Base-by-base conservation (phyloP, 345 rosid genomes). In the Anastatica hierochuntica region DNA sequence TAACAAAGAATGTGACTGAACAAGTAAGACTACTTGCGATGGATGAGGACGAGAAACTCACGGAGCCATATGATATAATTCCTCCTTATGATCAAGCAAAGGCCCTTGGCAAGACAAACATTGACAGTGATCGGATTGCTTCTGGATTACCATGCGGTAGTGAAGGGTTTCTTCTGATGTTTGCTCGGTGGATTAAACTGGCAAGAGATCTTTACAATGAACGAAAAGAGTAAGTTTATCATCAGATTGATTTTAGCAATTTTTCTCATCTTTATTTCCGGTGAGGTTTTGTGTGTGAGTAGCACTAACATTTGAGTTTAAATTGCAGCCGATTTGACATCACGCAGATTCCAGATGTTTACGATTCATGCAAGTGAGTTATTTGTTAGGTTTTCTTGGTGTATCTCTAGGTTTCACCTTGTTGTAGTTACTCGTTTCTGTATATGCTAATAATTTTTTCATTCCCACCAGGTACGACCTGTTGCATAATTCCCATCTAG, bases 361-460 rank as follows among this genome's bases (percentile, higher is more conserved):
- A 94, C 43, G 99, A 94, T 82, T 94, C 99, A 7, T 88, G 95
- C 99, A 94, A 94, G 98, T 92, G 79, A 82, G 98, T 77, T 40
- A 43, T 52, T 18, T 49, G 53, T 42, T 57, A 30, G 49, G 3
- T 39, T 12, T 37, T 3, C 5, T 7, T 53, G 49, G 7, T 20
- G 14, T 48, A 12, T 58, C 7, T 34, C 41, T 41, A 34, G 13
- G 19, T 67, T 67, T 45, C 7, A 10, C 20, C 41, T 48, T 39
- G 16, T 56, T 47, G n/a, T 61, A 6, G 16, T 40, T 65, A 24
- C 12, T 33, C 16, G 23, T 67, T 46, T 33, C 18, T 44, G n/a
- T 29, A 51, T 29, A 21, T 52, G 49, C 14, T 37, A n/a, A 30
- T 19, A 29, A 44, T 58, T 43, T 29, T 13, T 56, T 51, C n/a